Base-by-base conservation (phyloP, 768 basidiomycete genomes). In the Auriscalpium vulgare region DNA sequence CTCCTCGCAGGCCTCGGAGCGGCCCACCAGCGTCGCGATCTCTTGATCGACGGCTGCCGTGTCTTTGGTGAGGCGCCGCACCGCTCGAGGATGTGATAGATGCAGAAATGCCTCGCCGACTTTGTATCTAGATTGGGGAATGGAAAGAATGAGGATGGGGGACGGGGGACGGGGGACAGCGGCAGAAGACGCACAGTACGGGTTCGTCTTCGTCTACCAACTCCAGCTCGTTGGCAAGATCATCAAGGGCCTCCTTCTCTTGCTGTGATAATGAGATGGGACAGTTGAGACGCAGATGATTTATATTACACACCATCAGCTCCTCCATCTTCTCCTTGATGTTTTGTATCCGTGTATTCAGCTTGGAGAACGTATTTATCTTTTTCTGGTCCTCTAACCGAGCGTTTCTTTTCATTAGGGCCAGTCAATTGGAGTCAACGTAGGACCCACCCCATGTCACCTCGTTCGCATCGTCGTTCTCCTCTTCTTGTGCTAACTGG, bases 201-300 rank as follows among this genome's bases (percentile, higher is more conserved):
- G 76, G 75, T 55, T 89, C 80, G 56, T 90, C 87, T 63, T 95
- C 92, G 59, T 95, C 92, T 1, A 85, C 83, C 10, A 97, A 81
- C 66, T 95, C 93, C 21, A 97, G 79, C 65, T 97, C 95, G 47
- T 80, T 88, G 1, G 83, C 72, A 35, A 97, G 79, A 68, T 97
- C 95, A 57, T 95, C 92, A 13, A 95, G 80, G 2, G 92, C 88
- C 63, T 97, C 95, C 72, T 95, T 95, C 72, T 95, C 93, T 79
- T 89, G 85, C 93, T 97, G 66, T 13, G 53, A 2, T 40, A 8
- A 37, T 40, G 37, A 56, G 36, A 47, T 47, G 50, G 56, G 29
- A 44, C 19, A 44, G 10, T n/a, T n/a, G 10, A 11, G 16, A 10
- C 2, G 17, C 14, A 36, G 2, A 10, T 21, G 21, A 40, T 10